Conservation (phyloP, 305 asterid genomes). For the Fraxinus sp. region DNA sequence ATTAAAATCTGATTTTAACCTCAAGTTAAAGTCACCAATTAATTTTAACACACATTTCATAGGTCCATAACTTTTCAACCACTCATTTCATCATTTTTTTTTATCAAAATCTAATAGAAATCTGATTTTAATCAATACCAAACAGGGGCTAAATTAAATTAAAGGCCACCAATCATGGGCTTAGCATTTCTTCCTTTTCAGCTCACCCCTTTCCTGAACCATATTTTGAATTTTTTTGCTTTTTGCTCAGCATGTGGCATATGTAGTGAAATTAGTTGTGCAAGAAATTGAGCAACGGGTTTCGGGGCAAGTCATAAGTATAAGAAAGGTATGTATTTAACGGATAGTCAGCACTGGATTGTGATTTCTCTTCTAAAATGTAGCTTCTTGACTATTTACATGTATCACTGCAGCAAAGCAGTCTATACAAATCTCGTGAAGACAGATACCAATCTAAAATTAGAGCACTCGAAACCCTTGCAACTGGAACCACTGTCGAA, state of each 20-base stretch:
- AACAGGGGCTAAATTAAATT: too few species aligned
- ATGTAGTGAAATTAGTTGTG: conserved; percentile 68
- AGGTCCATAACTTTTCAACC: too few species aligned
- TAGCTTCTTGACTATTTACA: conserved; percentile 22
- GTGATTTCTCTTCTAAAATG: conserved; percentile 10
- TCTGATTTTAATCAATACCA: too few species aligned
- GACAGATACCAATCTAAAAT: conserved; percentile 61
- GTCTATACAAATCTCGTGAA: conserved; percentile 68
- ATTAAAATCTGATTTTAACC: too few species aligned
- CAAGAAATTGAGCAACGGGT: conserved; percentile 85
- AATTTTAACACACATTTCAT: too few species aligned
- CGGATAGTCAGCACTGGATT: conserved; percentile 18
- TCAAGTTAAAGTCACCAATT: too few species aligned
- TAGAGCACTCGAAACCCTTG: conserved; percentile 75
- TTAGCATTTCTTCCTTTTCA: conserved; percentile 9
- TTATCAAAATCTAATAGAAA: too few species aligned
- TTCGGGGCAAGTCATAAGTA: conserved; percentile 54
- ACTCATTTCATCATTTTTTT: too few species aligned
- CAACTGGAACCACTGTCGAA: conserved; percentile 72
- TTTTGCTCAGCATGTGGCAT: conserved; percentile 56
- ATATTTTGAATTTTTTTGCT: conserved; percentile 21
- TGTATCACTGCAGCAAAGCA: conserved; percentile 63
- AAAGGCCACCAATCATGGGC: not conserved
- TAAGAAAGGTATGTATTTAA: conserved; percentile 53
- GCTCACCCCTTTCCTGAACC: not conserved